Conservation (phyloP, 2,329 filamentous ascomycete genomes). For the Hypocreales sp. region DNA sequence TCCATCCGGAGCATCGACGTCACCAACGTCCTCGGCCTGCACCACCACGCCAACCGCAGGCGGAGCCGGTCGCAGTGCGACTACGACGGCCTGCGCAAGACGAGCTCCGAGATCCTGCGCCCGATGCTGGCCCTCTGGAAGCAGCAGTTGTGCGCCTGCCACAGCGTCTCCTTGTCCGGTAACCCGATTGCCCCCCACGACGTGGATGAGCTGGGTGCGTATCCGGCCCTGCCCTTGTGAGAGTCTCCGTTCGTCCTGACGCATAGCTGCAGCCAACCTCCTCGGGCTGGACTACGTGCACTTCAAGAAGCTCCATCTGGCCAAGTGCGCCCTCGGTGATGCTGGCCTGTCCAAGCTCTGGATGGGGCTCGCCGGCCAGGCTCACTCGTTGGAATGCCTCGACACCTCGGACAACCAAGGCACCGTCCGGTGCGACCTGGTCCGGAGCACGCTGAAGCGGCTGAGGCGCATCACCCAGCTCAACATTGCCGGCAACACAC, state of each 20-base stretch:
- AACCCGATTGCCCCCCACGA: constrained; percentile 31
- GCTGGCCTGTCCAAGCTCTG: constrained; percentile 30
- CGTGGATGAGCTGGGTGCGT: constrained; percentile 31
- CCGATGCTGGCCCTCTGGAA: constrained; percentile 34
- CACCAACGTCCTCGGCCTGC: constrained; percentile 23
- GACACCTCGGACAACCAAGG: constrained; percentile 38
- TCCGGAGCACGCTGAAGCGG: constrained; percentile 27
- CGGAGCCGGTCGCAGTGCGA: constrained; percentile 10
- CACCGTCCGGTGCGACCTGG: constrained; percentile 29
- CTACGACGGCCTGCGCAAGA: constrained; percentile 7
- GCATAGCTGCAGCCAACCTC: constrained; percentile 11
- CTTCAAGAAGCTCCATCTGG: constrained; percentile 32
- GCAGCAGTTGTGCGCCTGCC: constrained; percentile 30
- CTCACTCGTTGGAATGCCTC: constrained; percentile 27
- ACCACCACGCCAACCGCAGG: constrained; percentile 8
- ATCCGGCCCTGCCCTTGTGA: neutral
- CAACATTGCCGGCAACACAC: constrained; percentile 34
- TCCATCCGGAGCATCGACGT: constrained; percentile 39
- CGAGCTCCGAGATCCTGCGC: constrained; percentile 25
- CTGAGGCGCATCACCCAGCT: constrained; percentile 29
- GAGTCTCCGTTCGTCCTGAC: constrained; percentile 3
- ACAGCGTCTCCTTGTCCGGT: constrained; percentile 33
- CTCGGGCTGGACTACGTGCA: constrained; percentile 18
- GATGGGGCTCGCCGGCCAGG: constrained; percentile 28
- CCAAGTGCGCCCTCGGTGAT: constrained; percentile 35